Evolutionary conservation across 2,329 filamentous ascomycete genomes (phyloP).

Genomic region (Teratosphaeria nubilosa): DNA sequence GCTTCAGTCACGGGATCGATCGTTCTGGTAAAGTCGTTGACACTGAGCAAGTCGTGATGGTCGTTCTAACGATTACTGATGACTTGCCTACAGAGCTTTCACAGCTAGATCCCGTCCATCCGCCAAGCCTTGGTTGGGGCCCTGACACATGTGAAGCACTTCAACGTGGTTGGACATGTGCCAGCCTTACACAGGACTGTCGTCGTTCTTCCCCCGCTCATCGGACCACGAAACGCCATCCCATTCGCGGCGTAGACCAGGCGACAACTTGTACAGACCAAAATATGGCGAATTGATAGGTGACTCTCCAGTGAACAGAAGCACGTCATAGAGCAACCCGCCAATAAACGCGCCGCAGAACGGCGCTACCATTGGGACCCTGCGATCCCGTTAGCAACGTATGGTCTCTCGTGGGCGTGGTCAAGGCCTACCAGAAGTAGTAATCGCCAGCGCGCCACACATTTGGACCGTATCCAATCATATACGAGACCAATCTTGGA

Average conservation of each 20-base stretch:
- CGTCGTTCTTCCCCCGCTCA: conserved; percentile 12
- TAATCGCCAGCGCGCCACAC: conserved; percentile 59
- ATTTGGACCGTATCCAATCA: conserved; percentile 56
- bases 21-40: too few relatives aligned
- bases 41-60: background rate
- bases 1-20: too few relatives aligned
- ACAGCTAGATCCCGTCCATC: too few relatives aligned
- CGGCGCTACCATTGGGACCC: conserved; percentile 64
- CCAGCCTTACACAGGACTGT: conserved; percentile 4
- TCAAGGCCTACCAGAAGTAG: conserved; percentile 46
- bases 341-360: conserved; percentile 56
- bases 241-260: conserved; percentile 16
- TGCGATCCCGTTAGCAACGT: background rate
- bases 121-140: too few relatives aligned
- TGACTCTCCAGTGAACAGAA: conserved; percentile 60
- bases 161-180: background rate
- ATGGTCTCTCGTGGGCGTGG: background rate
- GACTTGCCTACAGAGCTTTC: too few relatives aligned
- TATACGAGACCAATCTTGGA: conserved; percentile 55
- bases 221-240: conserved; percentile 11
- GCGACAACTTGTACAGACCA: conserved; percentile 41
- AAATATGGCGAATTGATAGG: conserved; percentile 59
- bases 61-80: background rate
- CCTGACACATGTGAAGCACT: background rate
- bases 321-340: conserved; percentile 56